A percentile compares a stretch with the other conserved stretches of the same genome.
phyloP scores from a whole-genome alignment of 257 asterid genomes.

The Asclepias syriaca region DNA sequence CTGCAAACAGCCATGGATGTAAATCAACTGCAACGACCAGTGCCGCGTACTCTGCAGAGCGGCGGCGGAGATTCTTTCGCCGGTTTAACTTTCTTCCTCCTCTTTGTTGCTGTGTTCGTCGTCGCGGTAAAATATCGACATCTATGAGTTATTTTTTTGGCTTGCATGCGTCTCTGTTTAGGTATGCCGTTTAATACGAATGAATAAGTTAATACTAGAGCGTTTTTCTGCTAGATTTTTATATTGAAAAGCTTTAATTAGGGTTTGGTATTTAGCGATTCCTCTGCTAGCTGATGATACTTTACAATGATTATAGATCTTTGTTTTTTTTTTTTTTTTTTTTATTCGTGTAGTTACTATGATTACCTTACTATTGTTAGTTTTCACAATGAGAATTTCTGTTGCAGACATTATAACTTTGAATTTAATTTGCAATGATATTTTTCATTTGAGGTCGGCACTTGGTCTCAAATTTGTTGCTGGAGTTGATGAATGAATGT shows the following conservation, averaged over 20 bases:
- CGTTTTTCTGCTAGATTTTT: not conserved
- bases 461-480: not conserved
- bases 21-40: conserved; percentile 52
- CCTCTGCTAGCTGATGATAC: not conserved
- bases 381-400: not conserved
- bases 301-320: not conserved
- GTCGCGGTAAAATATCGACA: conserved; percentile 32
- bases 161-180: not conserved
- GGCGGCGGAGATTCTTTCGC: conserved; percentile 50
- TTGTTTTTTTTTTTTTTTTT: not conserved
- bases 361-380: not conserved
- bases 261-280: not conserved
- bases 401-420: not conserved
- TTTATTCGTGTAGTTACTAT: not conserved
- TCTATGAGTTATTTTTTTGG: not conserved
- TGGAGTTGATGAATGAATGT: not conserved
- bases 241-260: not conserved
- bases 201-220: not conserved
- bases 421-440: not conserved
- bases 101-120: conserved; percentile 40
- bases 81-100: conserved; percentile 35
- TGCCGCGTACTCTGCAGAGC: conserved; percentile 20
- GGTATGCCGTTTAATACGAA: not conserved
- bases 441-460: not conserved
- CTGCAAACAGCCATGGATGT: conserved; percentile 45